phyloP scores from a whole-genome alignment of 2,329 filamentous ascomycete genomes.

The Thelonectria blattea region DNA sequence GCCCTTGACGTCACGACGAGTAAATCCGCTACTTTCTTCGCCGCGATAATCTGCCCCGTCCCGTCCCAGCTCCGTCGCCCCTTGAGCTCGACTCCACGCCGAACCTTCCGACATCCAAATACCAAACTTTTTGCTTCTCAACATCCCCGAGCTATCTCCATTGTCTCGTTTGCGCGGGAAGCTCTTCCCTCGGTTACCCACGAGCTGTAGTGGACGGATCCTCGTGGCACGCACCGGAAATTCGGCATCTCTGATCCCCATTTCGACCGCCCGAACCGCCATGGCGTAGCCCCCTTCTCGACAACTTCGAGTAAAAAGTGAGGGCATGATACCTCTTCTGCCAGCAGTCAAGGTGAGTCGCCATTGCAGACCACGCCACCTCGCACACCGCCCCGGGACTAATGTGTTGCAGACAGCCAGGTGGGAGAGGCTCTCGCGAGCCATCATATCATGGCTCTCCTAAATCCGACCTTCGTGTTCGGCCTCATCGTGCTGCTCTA shows the following conservation, averaged over 20 bases:
- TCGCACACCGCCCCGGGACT: conserved; percentile 33
- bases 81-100: conserved; percentile 30
- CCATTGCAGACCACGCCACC: conserved; percentile 28
- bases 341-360: conserved; percentile 33
- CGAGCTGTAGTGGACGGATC: conserved; percentile 18
- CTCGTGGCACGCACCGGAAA: conserved; percentile 28
- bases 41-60: conserved; percentile 15
- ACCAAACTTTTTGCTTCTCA: conserved; percentile 3
- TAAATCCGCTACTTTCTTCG: conserved; percentile 9
- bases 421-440: conserved; percentile 34
- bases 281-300: conserved; percentile 36
- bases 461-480: conserved; percentile 82
- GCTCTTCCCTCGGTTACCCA: conserved; percentile 10
- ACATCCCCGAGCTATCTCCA: conserved; percentile 10
- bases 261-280: conserved; percentile 22
- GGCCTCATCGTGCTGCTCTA: conserved; percentile 87
- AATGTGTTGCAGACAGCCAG: conserved; percentile 34
- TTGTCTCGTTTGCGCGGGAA: conserved; percentile 1
- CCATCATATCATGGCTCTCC: conserved; percentile 62
- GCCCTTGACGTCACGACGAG: conserved; percentile 36
- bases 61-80: conserved; percentile 6
- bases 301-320: conserved; percentile 27
- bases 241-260: conserved; percentile 28
- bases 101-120: conserved; percentile 17
- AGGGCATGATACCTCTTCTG: conserved; percentile 39